A percentile compares a stretch with the other conserved stretches of the same genome.
phyloP scores from a whole-genome alignment of 306 rosid species.

The Senna tora region DNA sequence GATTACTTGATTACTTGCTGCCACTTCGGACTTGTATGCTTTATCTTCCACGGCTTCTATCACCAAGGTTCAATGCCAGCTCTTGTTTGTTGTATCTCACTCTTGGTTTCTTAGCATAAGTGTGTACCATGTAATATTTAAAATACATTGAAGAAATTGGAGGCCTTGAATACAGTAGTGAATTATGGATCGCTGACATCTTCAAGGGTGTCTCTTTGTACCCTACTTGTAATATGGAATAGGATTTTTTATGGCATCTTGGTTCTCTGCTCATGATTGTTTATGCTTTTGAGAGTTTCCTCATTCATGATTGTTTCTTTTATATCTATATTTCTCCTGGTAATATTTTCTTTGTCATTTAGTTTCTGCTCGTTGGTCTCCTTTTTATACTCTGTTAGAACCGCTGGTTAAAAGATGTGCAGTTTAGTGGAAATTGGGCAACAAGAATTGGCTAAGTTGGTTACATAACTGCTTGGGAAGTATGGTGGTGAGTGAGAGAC shows the following conservation, averaged over 20 bases:
- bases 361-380: not conserved
- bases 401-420: not conserved
- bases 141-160: not conserved
- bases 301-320: not conserved
- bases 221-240: not conserved
- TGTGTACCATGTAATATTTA: slow-evolving; percentile 17
- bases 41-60: slow-evolving; percentile 19
- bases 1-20: not conserved
- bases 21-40: not conserved
- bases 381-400: not conserved
- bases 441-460: not conserved
- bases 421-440: not conserved
- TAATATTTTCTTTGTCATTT: not conserved
- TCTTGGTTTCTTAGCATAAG: not conserved
- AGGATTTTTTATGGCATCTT: not conserved
- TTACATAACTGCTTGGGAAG: not conserved
- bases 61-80: not conserved
- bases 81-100: slow-evolving; percentile 24
- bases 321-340: not conserved
- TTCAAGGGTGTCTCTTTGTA: not conserved
- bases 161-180: too few relatives aligned
- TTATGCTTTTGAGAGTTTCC: not conserved
- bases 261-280: not conserved
- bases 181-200: not conserved
- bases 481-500: not conserved